These are phyloP conservation scores for Glycine latifolia DNA, from an alignment of 306 rosid genomes.

Conservation along the genomic window DNA sequence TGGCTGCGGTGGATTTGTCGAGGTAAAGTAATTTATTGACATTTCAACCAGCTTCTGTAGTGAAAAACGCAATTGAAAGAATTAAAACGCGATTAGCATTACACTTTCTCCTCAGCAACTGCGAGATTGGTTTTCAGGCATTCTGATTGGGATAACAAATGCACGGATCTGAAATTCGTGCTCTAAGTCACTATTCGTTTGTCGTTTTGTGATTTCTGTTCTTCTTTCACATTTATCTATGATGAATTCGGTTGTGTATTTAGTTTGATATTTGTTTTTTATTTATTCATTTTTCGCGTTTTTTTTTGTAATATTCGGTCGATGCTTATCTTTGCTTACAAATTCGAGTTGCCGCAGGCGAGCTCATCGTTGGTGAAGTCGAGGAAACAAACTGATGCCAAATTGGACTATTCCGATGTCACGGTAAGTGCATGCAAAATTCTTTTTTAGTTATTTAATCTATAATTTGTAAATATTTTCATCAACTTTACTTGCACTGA, in stretches of 20 bases:
- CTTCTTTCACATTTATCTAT: not conserved
- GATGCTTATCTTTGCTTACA: constrained; percentile 25
- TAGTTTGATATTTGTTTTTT: not conserved
- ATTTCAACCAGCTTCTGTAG: not conserved
- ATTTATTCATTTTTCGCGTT: not conserved
- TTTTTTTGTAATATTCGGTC: not conserved
- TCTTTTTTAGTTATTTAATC: not conserved
- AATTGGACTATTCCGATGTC: constrained; percentile 94
- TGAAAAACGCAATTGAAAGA: not conserved
- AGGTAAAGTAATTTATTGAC: constrained; percentile 10
- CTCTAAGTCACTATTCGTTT: not conserved
- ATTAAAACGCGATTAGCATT: not conserved
- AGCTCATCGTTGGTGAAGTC: constrained; percentile 78
- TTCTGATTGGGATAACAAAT: constrained; percentile 14
- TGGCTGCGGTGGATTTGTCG: constrained; percentile 58
- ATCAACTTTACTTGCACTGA: not conserved
- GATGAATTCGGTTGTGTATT: constrained; percentile 17
- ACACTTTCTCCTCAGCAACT: not conserved
- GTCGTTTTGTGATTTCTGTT: not conserved
- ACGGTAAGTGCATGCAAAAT: constrained; percentile 55
- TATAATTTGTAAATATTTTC: constrained; percentile 8
- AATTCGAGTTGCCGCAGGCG: constrained; percentile 58
- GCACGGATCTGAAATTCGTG: constrained; percentile 39
- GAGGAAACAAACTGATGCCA: constrained; percentile 68
- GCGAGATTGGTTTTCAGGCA: not conserved